Conservation (phyloP, 805 yeast species). For the Wickerhamiella sorbophila region DNA sequence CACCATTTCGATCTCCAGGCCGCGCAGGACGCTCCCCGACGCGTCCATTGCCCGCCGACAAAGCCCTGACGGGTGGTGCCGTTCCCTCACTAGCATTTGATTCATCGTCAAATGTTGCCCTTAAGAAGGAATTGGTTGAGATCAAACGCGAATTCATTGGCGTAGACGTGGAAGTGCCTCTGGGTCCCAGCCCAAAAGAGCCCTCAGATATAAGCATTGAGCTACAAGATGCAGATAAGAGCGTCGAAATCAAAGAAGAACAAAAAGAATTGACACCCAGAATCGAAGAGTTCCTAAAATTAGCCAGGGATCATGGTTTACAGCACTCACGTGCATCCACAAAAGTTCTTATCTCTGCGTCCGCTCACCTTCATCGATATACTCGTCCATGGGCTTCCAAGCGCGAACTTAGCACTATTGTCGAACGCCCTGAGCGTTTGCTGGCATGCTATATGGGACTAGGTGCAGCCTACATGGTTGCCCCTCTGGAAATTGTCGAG, state of each 20-base stretch:
- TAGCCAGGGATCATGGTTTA: neutral
- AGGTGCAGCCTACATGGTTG: constrained; percentile 56
- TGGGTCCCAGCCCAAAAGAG: neutral
- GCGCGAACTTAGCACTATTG: constrained; percentile 49
- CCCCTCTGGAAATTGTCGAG: constrained; percentile 31
- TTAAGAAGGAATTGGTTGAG: neutral
- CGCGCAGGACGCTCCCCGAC: neutral
- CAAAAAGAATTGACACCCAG: neutral
- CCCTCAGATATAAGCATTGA: neutral
- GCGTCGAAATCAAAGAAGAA: neutral
- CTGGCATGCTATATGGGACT: constrained; percentile 68
- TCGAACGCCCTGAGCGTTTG: constrained; percentile 70
- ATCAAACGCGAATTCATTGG: neutral
- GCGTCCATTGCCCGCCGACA: neutral
- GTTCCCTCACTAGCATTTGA: neutral
- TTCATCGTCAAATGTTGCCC: neutral
- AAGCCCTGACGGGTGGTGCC: neutral
- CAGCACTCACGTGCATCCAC: neutral
- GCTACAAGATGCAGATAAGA: neutral
- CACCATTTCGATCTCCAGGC: neutral
- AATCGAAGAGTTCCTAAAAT: neutral
- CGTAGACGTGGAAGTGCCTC: neutral
- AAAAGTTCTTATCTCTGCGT: constrained; percentile 46
- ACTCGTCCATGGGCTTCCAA: constrained; percentile 67
- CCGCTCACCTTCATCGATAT: constrained; percentile 56